Base-by-base conservation (phyloP, 768 basidiomycete species). In the Russula compacta region DNA sequence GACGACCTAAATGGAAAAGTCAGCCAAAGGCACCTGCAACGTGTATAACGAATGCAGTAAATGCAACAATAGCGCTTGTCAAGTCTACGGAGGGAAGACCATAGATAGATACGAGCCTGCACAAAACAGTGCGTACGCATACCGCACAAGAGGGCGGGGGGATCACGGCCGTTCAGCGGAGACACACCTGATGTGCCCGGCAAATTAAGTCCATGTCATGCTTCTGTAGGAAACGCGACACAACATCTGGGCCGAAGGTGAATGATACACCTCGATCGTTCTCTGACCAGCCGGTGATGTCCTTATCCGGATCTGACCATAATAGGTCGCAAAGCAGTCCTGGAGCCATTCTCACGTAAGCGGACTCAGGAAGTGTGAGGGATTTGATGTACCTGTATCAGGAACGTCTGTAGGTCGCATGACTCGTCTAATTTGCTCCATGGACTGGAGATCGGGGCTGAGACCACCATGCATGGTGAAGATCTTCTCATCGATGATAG, bases 171-270 rank as follows among this genome's bases (percentile, higher is more conserved):
- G 0, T 58, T 32, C 36, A 40, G 46, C 42, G 51, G 46, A 33
- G 56, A 76, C 85, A 69, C 69, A 88, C 92, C 83, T 98, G 95
- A 80, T 98, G 95, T 71, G 93, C 95, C 74, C 95, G 82, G 77
- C 95, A 98, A 70, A 98, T 98, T 71, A 98, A 78, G 73, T 98
- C 95, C 95, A 98, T 97, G 75, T 99, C 95, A 72, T 99, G 95
- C 74, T 98, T 98, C 81, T 97, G 94, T 69, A 99, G 78, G 83
- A 99, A 99, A 69, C 95, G 83, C 67, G 92, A 92, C 55, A 99
- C 95, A 51, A 99, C 95, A 71, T 98, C 95, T 24, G 95, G 93
- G 8, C 95, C 95, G 73, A 98, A 99, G 24, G 95, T 98, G 76
- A 99, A 99, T 44, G 94, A 97, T 53, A 99, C 95, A 60, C 95